Percentiles rank a stretch among this genome's conserved stretches.
Conservation (phyloP, 352 stramenopile species). For the Phytopythium vexans region DNA sequence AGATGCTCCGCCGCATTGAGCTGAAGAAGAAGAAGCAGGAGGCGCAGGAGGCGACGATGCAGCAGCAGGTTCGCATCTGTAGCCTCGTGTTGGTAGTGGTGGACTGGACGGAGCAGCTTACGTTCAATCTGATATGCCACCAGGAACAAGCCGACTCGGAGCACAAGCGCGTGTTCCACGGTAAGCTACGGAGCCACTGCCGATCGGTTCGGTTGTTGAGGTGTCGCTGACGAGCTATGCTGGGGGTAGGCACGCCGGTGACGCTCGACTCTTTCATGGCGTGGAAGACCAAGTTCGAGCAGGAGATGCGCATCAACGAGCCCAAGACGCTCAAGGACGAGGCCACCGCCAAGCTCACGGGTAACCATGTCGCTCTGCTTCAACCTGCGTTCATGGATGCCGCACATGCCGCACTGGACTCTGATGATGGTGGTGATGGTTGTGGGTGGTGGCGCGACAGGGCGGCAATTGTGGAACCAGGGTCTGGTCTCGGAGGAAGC, state of each 20-base stretch:
- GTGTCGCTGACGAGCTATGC: background rate
- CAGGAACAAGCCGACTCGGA: conserved; percentile 28
- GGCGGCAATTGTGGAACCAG: conserved; percentile 64
- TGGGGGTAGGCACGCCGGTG: conserved; percentile 56
- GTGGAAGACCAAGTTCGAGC: conserved; percentile 73
- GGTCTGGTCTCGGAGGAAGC: conserved; percentile 72
- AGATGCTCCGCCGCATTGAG: conserved; percentile 85
- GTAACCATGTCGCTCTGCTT: conserved; percentile 9
- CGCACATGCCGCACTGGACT: background rate
- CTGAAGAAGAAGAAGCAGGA: conserved; percentile 80
- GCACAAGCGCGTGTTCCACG: conserved; percentile 27
- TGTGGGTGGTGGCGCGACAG: conserved; percentile 12
- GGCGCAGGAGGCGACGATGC: conserved; percentile 47
- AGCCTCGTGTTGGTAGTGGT: background rate
- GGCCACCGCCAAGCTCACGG: conserved; percentile 69
- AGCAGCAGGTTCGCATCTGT: conserved; percentile 24
- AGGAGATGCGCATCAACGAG: conserved; percentile 44
- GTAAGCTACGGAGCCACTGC: conserved; percentile 6
- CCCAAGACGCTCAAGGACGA: conserved; percentile 68
- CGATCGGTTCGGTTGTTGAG: conserved; percentile 5
- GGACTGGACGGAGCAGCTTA: background rate
- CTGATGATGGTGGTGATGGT: background rate
- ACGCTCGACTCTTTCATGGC: conserved; percentile 72
- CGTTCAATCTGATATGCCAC: conserved; percentile 3
- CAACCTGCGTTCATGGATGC: background rate